These are phyloP conservation scores for Aquilaria malaccensis DNA, from an alignment of 345 rosid species.

Conservation along the genomic window DNA sequence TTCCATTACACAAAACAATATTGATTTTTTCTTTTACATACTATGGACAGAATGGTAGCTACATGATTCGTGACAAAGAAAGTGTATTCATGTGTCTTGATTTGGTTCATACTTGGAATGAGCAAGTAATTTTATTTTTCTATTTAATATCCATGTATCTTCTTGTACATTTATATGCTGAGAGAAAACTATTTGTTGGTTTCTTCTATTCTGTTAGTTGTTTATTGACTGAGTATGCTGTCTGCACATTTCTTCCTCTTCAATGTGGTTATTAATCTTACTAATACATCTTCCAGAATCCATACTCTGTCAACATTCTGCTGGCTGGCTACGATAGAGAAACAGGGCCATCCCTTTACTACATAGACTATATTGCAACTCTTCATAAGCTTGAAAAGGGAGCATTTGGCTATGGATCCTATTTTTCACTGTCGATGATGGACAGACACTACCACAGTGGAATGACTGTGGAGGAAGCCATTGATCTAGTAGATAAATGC, in stretches of 20 bases:
- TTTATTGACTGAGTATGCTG: neutral
- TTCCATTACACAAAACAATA: no score
- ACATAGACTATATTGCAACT: constrained; percentile 91
- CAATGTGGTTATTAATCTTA: neutral
- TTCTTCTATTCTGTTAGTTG: no score
- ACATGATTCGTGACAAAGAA: no score
- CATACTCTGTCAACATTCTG: constrained; percentile 82
- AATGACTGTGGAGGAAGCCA: constrained; percentile 85
- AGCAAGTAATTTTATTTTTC: no score
- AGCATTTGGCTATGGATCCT: constrained; percentile 93
- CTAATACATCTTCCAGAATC: constrained; percentile 47
- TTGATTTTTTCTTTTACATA: no score
- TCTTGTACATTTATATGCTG: no score
- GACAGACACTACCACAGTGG: constrained; percentile 91
- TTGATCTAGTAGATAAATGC: constrained; percentile 80
- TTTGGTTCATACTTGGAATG: no score
- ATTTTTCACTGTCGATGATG: constrained; percentile 85
- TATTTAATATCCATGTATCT: no score
- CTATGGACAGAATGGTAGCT: no score
- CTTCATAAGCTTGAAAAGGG: constrained; percentile 97
- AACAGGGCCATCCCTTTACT: constrained; percentile 88
- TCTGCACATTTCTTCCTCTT: neutral
- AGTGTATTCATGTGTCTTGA: no score
- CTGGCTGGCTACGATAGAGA: constrained; percentile 95
- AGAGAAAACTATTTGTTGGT: no score